A percentile compares a stretch with the other conserved stretches of the same genome.
These are phyloP conservation scores for Plasmodium ovale DNA, from an alignment of 169 alveolate species.

Conservation along the genomic window DNA sequence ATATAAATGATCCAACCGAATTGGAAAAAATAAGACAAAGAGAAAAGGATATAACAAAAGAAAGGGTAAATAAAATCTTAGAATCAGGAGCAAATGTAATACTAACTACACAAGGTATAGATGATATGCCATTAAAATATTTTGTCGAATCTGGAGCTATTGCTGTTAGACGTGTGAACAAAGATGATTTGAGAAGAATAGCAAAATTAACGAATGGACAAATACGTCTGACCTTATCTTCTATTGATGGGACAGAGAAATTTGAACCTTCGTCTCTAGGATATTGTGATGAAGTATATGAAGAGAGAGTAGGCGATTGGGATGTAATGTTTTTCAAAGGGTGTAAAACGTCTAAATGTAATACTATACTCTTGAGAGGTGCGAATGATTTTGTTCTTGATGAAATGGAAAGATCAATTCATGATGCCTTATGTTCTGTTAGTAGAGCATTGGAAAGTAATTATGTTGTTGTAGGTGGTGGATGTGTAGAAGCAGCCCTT, in stretches of 20 bases:
- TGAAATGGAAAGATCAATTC: constrained; percentile 97
- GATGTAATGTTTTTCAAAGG: constrained; percentile 97
- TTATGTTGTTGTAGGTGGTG: constrained; percentile 97
- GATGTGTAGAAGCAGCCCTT: constrained; percentile 99
- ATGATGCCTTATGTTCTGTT: constrained; percentile 98
- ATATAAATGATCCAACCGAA: constrained; percentile 96
- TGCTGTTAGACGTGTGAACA: constrained; percentile 98
- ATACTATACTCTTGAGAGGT: constrained; percentile 95
- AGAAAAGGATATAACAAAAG: constrained; percentile 98
- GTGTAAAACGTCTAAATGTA: constrained; percentile 89
- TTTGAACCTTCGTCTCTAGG: constrained; percentile 94
- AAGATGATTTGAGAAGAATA: constrained; percentile 95
- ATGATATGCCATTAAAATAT: constrained; percentile 98
- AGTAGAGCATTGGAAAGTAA: constrained; percentile 93
- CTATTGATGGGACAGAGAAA: constrained; percentile 96
- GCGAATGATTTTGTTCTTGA: constrained; percentile 98
- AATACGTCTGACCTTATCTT: constrained; percentile 92
- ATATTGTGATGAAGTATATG: constrained; percentile 92
- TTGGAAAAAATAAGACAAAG: constrained; percentile 91
- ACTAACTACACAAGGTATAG: constrained; percentile 98
- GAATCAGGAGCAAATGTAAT: constrained; percentile 99
- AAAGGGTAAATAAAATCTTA: constrained; percentile 94
- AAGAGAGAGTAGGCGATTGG: constrained; percentile 98
- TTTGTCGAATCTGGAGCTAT: constrained; percentile 97
- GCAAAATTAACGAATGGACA: constrained; percentile 95